Evolutionary conservation across 768 basidiomycete species (phyloP).

Genomic region (Gymnopilus dilepis): DNA sequence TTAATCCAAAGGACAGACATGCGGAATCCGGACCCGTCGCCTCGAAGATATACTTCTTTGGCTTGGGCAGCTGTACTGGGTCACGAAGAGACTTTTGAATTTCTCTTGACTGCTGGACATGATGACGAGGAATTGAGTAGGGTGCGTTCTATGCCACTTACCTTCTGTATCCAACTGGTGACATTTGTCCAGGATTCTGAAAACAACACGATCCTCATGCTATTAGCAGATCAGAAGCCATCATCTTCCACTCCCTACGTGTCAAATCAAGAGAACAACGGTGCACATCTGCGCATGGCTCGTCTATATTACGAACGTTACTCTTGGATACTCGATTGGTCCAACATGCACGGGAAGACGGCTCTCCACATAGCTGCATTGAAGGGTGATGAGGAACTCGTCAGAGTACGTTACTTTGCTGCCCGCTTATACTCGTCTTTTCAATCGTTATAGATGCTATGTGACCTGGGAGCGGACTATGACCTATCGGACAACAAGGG

Average conservation of each 20-base stretch:
- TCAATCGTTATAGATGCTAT: slow-evolving; percentile 69
- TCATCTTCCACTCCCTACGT: slow-evolving; percentile 49
- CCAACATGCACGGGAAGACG: slow-evolving; percentile 88
- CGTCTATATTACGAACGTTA: slow-evolving; percentile 86
- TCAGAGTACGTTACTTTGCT: slow-evolving; percentile 59
- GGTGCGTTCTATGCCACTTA: slow-evolving; percentile 58
- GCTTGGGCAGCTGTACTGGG: slow-evolving; percentile 92
- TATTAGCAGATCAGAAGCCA: slow-evolving; percentile 85
- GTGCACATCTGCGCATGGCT: slow-evolving; percentile 85
- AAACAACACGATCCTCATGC: slow-evolving; percentile 91
- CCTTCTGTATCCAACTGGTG: slow-evolving; percentile 1
- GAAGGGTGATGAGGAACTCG: slow-evolving; percentile 90
- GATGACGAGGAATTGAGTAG: slow-evolving; percentile 93
- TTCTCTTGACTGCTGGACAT: slow-evolving; percentile 82
- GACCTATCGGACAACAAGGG: slow-evolving; percentile 91
- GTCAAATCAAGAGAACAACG: slow-evolving; percentile 65
- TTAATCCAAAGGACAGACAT: slow-evolving; percentile 87
- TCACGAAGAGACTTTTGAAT: slow-evolving; percentile 93
- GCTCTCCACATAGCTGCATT: slow-evolving; percentile 87
- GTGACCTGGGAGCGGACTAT: slow-evolving; percentile 88
- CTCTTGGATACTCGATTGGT: slow-evolving; percentile 89
- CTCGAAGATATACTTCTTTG: slow-evolving; percentile 81
- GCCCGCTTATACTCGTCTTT: slow-evolving; percentile 11
- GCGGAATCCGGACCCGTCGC: slow-evolving; percentile 84
- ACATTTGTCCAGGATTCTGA: slow-evolving; percentile 73